Evolutionary conservation across 805 yeast genomes (phyloP).

Genomic region (Wickerhamomyces strasburgensis): DNA sequence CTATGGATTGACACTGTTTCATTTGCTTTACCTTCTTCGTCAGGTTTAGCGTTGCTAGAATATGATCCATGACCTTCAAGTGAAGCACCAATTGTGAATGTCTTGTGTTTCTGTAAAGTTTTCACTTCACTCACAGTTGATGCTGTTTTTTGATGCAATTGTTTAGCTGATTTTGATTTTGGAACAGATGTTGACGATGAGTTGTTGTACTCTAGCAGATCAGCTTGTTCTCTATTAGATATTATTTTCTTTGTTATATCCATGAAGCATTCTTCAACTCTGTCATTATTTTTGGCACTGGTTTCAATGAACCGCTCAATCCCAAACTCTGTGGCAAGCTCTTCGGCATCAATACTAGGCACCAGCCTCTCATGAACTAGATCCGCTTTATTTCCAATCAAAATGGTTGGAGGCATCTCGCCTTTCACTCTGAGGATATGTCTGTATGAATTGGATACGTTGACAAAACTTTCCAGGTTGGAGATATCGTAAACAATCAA

Average conservation of each 20-base stretch:
- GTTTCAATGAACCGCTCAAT: slow-evolving; percentile 13
- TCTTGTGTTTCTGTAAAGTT: background rate
- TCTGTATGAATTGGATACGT: slow-evolving; percentile 11
- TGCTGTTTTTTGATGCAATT: background rate
- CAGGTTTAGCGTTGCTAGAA: background rate
- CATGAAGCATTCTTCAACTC: slow-evolving; percentile 17
- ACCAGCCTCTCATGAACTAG: slow-evolving; percentile 10
- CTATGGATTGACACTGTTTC: background rate
- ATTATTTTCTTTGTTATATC: slow-evolving; percentile 5
- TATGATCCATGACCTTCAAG: slow-evolving; percentile 3
- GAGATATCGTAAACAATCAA: slow-evolving; percentile 16
- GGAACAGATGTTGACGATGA: background rate
- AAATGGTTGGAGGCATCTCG: slow-evolving; percentile 16
- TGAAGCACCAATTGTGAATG: slow-evolving; percentile 14
- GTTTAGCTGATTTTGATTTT: background rate
- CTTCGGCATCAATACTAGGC: slow-evolving; percentile 12
- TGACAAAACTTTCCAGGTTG: slow-evolving; percentile 10
- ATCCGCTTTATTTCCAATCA: slow-evolving; percentile 19
- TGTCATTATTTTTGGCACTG: slow-evolving; percentile 16
- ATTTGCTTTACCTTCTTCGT: background rate
- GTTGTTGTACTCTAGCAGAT: background rate
- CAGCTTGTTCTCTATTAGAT: background rate
- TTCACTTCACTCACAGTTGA: background rate
- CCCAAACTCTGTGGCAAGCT: slow-evolving; percentile 12
- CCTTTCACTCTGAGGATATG: slow-evolving; percentile 16